These are phyloP conservation scores for Lyophyllum shimeji DNA, from an alignment of 768 basidiomycete species.

Conservation along the genomic window DNA sequence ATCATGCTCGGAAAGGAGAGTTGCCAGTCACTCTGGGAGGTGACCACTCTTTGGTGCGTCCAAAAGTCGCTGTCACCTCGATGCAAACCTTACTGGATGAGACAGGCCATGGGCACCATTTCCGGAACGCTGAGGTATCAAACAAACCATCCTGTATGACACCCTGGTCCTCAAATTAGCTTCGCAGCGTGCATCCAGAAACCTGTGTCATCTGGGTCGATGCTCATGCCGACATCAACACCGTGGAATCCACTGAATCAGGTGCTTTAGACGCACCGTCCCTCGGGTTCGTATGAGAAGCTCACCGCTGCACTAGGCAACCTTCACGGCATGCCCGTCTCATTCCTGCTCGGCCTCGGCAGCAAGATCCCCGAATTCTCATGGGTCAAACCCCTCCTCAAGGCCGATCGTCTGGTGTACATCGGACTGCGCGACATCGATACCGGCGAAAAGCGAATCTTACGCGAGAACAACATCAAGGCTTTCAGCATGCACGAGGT, in stretches of 20 bases:
- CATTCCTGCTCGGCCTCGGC: slow-evolving; percentile 78
- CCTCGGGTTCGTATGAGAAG: neutral
- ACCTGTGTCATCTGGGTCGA: slow-evolving; percentile 95
- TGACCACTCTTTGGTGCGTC: slow-evolving; percentile 86
- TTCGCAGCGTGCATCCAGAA: slow-evolving; percentile 63
- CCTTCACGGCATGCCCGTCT: slow-evolving; percentile 97
- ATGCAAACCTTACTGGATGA: slow-evolving; percentile 4
- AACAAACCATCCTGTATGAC: neutral
- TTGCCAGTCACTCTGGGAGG: slow-evolving; percentile 92
- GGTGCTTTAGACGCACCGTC: slow-evolving; percentile 38
- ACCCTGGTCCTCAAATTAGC: neutral
- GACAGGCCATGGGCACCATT: slow-evolving; percentile 86
- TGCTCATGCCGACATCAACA: slow-evolving; percentile 97
- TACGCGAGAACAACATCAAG: slow-evolving; percentile 79
- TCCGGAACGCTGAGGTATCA: slow-evolving; percentile 79
- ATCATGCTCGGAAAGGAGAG: slow-evolving; percentile 73
- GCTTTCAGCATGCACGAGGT: slow-evolving; percentile 93
- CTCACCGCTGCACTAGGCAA: slow-evolving; percentile 55
- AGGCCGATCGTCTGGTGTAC: slow-evolving; percentile 83
- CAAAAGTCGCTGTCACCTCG: slow-evolving; percentile 1
- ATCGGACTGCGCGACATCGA: slow-evolving; percentile 96
- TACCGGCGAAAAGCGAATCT: slow-evolving; percentile 80
- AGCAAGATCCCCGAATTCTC: slow-evolving; percentile 40
- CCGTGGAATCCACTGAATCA: slow-evolving; percentile 74
- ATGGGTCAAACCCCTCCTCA: slow-evolving; percentile 64